Evolutionary conservation across 2,329 filamentous ascomycete genomes (phyloP).

Genomic region (Chaetomiaceae sp.): DNA sequence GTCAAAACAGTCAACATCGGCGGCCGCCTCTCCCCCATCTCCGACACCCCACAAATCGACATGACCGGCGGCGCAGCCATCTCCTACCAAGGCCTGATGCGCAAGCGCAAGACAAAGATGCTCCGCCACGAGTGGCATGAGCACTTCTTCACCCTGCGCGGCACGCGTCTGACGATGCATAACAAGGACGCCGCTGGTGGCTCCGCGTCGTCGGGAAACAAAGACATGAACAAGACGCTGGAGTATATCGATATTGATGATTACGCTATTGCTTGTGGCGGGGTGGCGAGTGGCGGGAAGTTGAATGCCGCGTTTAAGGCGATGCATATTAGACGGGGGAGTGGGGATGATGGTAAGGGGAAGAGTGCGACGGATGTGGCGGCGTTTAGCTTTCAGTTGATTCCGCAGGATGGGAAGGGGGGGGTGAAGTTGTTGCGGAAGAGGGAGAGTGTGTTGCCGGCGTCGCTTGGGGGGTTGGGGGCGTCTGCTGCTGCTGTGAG

Average conservation of each 20-base stretch:
- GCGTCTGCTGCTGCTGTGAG: neutral
- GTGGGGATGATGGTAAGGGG: constrained; percentile 45
- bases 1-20: constrained; percentile 23
- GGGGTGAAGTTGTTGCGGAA: constrained; percentile 47
- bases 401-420: constrained; percentile 61
- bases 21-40: constrained; percentile 31
- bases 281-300: constrained; percentile 68
- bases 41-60: constrained; percentile 29
- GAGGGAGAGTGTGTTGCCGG: constrained; percentile 45
- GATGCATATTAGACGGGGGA: constrained; percentile 57
- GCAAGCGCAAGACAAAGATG: constrained; percentile 85
- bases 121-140: constrained; percentile 92
- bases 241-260: constrained; percentile 85
- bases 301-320: constrained; percentile 83
- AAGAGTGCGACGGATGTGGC: constrained; percentile 54
- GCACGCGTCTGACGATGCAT: constrained; percentile 72
- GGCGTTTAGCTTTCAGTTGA: constrained; percentile 80
- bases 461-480: constrained; percentile 17
- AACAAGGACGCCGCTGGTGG: too few species aligned
- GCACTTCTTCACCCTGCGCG: constrained; percentile 81
- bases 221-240: constrained; percentile 57
- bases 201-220: constrained; percentile 37
- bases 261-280: constrained; percentile 82
- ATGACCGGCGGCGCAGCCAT: constrained; percentile 45
- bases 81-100: constrained; percentile 81